A percentile compares a stretch with the other conserved stretches of the same genome.
Conservation (phyloP, 495 filamentous ascomycete genomes). For the Podospora pseudoanserina region DNA sequence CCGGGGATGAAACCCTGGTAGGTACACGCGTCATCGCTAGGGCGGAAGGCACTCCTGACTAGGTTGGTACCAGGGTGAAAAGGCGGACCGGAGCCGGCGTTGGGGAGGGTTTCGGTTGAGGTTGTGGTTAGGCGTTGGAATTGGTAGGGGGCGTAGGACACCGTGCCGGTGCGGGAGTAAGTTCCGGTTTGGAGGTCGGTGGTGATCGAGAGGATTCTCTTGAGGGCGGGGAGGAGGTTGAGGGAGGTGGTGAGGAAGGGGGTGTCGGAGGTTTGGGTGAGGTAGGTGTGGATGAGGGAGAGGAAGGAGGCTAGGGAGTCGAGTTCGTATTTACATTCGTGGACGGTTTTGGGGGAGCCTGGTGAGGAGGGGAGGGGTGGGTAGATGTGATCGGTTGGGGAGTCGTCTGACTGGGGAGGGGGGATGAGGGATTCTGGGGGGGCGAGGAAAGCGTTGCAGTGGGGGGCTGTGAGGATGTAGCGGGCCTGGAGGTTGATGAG, state of each 20-base stretch:
- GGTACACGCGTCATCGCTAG: constrained; percentile 58
- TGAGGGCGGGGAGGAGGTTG: constrained; percentile 49
- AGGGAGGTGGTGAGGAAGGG: constrained; percentile 54
- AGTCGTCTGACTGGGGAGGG: constrained; percentile 29
- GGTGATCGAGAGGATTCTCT: constrained; percentile 47
- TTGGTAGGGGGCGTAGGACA: constrained; percentile 52
- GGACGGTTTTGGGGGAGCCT: constrained; percentile 27
- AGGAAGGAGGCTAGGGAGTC: constrained; percentile 65
- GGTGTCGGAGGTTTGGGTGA: constrained; percentile 51
- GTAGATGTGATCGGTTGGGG: constrained; percentile 21
- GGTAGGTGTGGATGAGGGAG: constrained; percentile 56
- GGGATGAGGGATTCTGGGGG: constrained; percentile 46
- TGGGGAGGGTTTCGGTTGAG: constrained; percentile 58
- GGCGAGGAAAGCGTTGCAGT: constrained; percentile 65
- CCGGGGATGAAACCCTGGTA: constrained; percentile 59
- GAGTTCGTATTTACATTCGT: constrained; percentile 61
- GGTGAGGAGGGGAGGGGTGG: constrained; percentile 6
- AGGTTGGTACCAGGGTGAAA: constrained; percentile 55
- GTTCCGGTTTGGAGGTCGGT: constrained; percentile 39
- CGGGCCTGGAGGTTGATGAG: constrained; percentile 64
- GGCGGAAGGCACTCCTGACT: constrained; percentile 61
- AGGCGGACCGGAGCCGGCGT: constrained; percentile 57
- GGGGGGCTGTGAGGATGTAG: constrained; percentile 56
- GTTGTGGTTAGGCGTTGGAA: constrained; percentile 52
- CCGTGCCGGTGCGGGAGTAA: constrained; percentile 15